A percentile compares a stretch with the other conserved stretches of the same genome.
phyloP scores from a whole-genome alignment of 371 early-diverging fungal species.

The Zopfochytrium polystomum region DNA sequence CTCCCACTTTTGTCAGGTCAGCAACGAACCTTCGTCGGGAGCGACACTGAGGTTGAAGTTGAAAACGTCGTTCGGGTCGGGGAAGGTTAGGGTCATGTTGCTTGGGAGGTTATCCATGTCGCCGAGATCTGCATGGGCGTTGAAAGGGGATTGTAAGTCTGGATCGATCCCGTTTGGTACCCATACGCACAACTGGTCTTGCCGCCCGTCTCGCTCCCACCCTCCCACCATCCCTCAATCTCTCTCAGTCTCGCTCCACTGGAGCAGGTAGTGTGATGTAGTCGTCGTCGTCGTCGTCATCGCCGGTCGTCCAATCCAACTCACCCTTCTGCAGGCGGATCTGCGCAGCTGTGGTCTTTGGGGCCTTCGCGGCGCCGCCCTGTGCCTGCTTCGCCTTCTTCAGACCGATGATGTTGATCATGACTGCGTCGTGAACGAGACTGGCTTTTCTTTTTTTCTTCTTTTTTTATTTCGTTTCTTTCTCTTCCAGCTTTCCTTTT shows the following conservation, averaged over 20 bases:
- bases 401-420: slow-evolving; percentile 87
- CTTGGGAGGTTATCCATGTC: slow-evolving; percentile 80
- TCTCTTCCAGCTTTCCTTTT: no score
- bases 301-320: no score
- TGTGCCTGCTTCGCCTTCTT: slow-evolving; percentile 61
- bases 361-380: slow-evolving; percentile 69
- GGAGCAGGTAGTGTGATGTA: no score
- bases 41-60: slow-evolving; percentile 78
- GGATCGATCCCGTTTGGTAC: slow-evolving; percentile 1
- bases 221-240: no score
- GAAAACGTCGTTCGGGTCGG: slow-evolving; percentile 77
- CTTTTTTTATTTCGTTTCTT: not conserved
- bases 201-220: no score
- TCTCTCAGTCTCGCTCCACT: no score
- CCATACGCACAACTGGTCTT: no score
- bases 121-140: slow-evolving; percentile 62
- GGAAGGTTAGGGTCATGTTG: slow-evolving; percentile 74
- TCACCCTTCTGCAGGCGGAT: slow-evolving; percentile 90
- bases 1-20: no score
- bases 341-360: slow-evolving; percentile 82
- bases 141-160: not conserved
- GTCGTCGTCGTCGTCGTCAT: not conserved
- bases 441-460: not conserved
- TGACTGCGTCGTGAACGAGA: slow-evolving; percentile 24
- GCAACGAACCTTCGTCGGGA: slow-evolving; percentile 80